phyloP scores from a whole-genome alignment of 2,329 filamentous ascomycete genomes.

The Penicillium decumbens region DNA sequence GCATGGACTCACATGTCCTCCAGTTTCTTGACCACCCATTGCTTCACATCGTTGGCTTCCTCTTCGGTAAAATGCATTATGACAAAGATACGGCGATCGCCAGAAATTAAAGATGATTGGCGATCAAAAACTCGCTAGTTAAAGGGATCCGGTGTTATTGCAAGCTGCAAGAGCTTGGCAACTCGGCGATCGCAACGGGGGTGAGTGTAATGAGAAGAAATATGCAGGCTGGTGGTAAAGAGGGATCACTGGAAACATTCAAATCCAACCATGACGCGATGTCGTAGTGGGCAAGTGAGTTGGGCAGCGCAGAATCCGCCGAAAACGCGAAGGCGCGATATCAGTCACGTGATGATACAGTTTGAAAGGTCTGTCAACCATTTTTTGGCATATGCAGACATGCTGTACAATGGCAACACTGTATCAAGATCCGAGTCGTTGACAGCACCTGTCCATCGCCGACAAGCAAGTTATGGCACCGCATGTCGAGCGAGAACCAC shows the following conservation, averaged over 20 bases:
- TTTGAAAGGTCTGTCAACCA: background rate
- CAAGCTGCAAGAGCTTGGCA: constrained; percentile 5
- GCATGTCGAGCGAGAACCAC: too few relatives aligned
- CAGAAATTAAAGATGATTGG: background rate
- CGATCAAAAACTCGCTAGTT: background rate
- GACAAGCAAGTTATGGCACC: too few relatives aligned
- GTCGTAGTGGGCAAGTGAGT: background rate
- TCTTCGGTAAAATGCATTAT: constrained; percentile 53
- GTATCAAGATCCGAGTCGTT: too few relatives aligned
- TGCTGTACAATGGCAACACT: too few relatives aligned
- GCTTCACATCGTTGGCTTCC: constrained; percentile 52
- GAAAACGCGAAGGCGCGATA: constrained; percentile 19
- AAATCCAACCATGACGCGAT: constrained; percentile 4
- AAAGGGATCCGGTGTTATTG: constrained; percentile 12
- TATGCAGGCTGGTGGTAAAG: too few relatives aligned
- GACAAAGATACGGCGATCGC: background rate
- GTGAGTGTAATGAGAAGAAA: background rate
- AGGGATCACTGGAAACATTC: background rate
- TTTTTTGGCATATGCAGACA: too few relatives aligned
- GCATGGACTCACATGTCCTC: constrained; percentile 50
- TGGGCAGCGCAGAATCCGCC: constrained; percentile 6
- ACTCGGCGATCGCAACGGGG: background rate
- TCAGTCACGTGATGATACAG: constrained; percentile 15
- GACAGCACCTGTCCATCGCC: too few relatives aligned
- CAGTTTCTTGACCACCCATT: constrained; percentile 56